Conservation (phyloP, 805 yeast genomes). For the Kuraishia ogatae region DNA sequence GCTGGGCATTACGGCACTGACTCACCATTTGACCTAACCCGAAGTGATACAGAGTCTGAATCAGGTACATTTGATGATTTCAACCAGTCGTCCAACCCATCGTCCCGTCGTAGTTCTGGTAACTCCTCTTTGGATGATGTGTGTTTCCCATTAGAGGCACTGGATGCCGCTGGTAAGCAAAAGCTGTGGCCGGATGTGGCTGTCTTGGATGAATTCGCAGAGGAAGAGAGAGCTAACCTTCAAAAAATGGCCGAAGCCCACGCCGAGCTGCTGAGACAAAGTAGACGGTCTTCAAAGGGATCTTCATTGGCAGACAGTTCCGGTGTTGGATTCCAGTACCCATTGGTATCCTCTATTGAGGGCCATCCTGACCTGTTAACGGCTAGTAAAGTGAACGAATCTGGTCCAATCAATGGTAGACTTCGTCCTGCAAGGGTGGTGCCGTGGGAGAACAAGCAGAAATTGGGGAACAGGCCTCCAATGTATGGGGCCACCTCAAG, state of each 20-base stretch:
- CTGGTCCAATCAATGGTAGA: conserved; percentile 50
- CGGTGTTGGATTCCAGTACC: conserved; percentile 30
- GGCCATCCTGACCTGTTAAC: conserved; percentile 11
- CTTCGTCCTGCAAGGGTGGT: conserved; percentile 66
- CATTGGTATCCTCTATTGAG: conserved; percentile 24
- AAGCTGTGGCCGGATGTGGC: conserved; percentile 78
- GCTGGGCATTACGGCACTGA: not conserved
- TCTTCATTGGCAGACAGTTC: conserved; percentile 3
- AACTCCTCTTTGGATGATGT: conserved; percentile 85
- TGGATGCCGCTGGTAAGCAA: conserved; percentile 20
- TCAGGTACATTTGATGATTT: not conserved
- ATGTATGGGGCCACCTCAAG: conserved; percentile 5
- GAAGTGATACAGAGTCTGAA: conserved; percentile 4
- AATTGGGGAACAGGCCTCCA: conserved; percentile 6
- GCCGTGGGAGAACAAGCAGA: conserved; percentile 54
- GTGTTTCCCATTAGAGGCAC: conserved; percentile 72
- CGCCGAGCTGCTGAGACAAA: conserved; percentile 14
- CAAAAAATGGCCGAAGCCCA: conserved; percentile 17
- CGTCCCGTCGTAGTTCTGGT: conserved; percentile 50
- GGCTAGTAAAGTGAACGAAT: conserved; percentile 38
- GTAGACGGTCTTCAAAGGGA: conserved; percentile 12
- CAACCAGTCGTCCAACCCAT: conserved; percentile 41
- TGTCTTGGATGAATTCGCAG: conserved; percentile 68
- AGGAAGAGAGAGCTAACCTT: conserved; percentile 45
- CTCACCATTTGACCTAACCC: conserved; percentile 1